phyloP scores from a whole-genome alignment of 768 basidiomycete genomes.

The Coprinellus aureogranulatus region DNA sequence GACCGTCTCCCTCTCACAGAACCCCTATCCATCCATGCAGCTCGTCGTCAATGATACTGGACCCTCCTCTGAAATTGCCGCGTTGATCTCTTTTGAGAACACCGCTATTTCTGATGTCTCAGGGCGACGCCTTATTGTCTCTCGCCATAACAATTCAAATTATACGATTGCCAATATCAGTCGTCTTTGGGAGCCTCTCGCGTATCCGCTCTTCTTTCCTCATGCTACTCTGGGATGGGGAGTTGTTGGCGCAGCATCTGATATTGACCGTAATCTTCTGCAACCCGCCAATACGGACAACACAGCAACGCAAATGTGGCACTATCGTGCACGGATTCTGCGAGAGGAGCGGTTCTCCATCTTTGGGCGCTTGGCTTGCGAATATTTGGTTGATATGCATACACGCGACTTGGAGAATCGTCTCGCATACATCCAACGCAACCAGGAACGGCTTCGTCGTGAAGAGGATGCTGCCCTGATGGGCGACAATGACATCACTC shows the following conservation, averaged over 20 bases:
- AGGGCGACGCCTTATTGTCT: slow-evolving; percentile 16
- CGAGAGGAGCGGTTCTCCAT: slow-evolving; percentile 27
- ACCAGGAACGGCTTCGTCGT: slow-evolving; percentile 19
- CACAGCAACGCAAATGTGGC: slow-evolving; percentile 29
- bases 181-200: slow-evolving; percentile 34
- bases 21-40: neutral
- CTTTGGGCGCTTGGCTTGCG: slow-evolving; percentile 31
- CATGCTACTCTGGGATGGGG: slow-evolving; percentile 36
- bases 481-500: slow-evolving; percentile 17
- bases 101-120: slow-evolving; percentile 13
- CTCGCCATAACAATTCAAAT: neutral
- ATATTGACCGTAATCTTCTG: neutral
- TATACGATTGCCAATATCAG: slow-evolving; percentile 24
- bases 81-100: slow-evolving; percentile 16
- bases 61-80: slow-evolving; percentile 24
- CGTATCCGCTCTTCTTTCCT: slow-evolving; percentile 37
- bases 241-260: neutral
- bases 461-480: slow-evolving; percentile 29
- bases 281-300: slow-evolving; percentile 4
- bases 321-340: slow-evolving; percentile 31
- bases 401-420: slow-evolving; percentile 29
- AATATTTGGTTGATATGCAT: slow-evolving; percentile 41
- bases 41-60: slow-evolving; percentile 20
- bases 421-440: slow-evolving; percentile 30
- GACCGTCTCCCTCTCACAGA: neutral